A percentile compares a stretch with the other conserved stretches of the same genome.
Conservation (phyloP, 1,284 basidiomycete species). For the Coriolopsis trogii region DNA sequence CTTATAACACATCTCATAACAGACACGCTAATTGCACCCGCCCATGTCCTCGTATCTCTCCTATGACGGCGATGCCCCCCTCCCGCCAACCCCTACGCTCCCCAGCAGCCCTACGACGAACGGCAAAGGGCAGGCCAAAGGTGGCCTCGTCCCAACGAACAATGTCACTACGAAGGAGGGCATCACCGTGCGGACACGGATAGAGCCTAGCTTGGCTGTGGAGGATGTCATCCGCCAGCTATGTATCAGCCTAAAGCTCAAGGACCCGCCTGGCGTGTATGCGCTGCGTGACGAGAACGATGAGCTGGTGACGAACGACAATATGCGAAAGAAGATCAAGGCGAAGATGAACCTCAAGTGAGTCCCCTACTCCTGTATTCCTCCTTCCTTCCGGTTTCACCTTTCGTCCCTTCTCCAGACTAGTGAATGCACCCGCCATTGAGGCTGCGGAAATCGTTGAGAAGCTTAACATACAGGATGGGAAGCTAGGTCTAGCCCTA, state of each 20-base stretch:
- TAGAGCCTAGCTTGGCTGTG: slow-evolving; percentile 78
- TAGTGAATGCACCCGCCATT: slow-evolving; percentile 80
- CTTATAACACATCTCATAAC: slow-evolving; percentile 8
- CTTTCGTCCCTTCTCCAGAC: slow-evolving; percentile 42
- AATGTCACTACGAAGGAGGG: slow-evolving; percentile 76
- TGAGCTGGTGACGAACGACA: slow-evolving; percentile 91
- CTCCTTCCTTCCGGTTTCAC: slow-evolving; percentile 2
- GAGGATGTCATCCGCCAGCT: slow-evolving; percentile 81
- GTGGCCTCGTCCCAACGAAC: slow-evolving; percentile 73
- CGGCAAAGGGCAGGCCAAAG: slow-evolving; percentile 41
- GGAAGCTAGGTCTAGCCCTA: slow-evolving; percentile 68
- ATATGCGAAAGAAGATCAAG: slow-evolving; percentile 81
- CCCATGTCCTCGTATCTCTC: slow-evolving; percentile 16
- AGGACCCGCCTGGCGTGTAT: slow-evolving; percentile 80
- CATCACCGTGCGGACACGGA: slow-evolving; percentile 73
- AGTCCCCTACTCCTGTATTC: slow-evolving; percentile 32
- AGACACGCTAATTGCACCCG: slow-evolving; percentile 6
- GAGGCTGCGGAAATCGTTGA: slow-evolving; percentile 83
- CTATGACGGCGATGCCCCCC: slow-evolving; percentile 20
- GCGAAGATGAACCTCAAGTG: slow-evolving; percentile 81
- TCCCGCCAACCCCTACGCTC: slow-evolving; percentile 13
- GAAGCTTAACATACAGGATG: slow-evolving; percentile 68
- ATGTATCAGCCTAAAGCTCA: slow-evolving; percentile 80
- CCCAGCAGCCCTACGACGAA: slow-evolving; percentile 27
- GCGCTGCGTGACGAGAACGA: slow-evolving; percentile 88